Base-by-base conservation (phyloP, 441 rosid species). In the Mallotus repandus region DNA sequence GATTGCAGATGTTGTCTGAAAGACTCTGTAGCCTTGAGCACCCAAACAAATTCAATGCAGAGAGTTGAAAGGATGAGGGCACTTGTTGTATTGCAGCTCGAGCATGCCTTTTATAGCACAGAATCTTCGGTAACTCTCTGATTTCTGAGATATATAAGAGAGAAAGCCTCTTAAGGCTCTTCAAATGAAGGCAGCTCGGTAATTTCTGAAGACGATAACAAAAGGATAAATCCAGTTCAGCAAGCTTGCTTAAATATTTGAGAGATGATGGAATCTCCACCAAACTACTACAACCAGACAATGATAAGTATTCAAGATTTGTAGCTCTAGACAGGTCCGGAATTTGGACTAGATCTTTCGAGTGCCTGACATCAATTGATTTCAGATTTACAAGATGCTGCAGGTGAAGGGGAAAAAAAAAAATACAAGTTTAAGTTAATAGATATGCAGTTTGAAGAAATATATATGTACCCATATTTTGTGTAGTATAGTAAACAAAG, bases 371-470 rank as follows among this genome's bases (percentile, higher is more conserved):
- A 53, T 69, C 65, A 43, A 76, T 63, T 11, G 7, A 6, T 53
- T 35, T 69, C 45, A 76, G 55, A 41, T 63, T 76, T 18, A 6
- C 50, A 12, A 70, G 53, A 19, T 35, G 5, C 74, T 75, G 59
- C 32, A 43, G 22, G 29, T 25, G 2, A 25, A 25, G 29, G 2
- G n/a, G n/a, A 3, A 19, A 21, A 48, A 29, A 4, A 0, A 32
- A 1, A 35, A 54, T 32, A 2, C 4, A 16, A 65, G 11, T 2
- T 56, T 46, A 80, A 69, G 21, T 71, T 63, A 49, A 29, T 60
- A 3, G 74, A 69, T 2, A 43, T 19, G 13, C 61, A 67, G 11
- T 22, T 9, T 49, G 38, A 35, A 18, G 35, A 3, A n/a, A 46
- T 0, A 14, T 22, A 77, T 19, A 25, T 25, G 1, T 25, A 25